Base-by-base conservation (phyloP, 768 basidiomycete genomes). In the Crucibulum laeve region DNA sequence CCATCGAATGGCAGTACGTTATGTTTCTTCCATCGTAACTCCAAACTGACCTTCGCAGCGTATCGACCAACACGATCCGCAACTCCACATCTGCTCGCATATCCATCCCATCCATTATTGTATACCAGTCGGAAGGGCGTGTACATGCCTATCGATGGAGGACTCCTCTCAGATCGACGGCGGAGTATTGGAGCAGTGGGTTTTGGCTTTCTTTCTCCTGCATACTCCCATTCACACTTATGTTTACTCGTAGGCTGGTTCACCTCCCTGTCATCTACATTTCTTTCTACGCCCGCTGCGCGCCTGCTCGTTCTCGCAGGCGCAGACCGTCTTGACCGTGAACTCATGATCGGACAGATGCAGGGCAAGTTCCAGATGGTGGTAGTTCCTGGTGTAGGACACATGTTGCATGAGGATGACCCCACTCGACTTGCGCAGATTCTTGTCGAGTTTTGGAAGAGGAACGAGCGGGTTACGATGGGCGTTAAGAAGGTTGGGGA, bases 291-390 rank as follows among this genome's bases (percentile, higher is more conserved):
- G 0, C 79, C 84, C 11, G 79, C 90, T 0, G 95, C 94, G 0
- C 82, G 94, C 22, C 65, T 99, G 21, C 78, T 99, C 18, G 78
- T 98, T 6, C 71, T 99, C 13, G 96, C 96, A 0, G 95, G 94
- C 0, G 83, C 93, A 14, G 96, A 99, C 53, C 74, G 93, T 14
- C 77, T 98, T 3, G 96, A 99, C 56, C 86, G 80, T 53, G 83
- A 91, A 52, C 74, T 99, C 36, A 96, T 95, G 86, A 92, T 98
- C 39, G 96, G 87, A 1, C 91, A 94, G 58, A 94, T 95, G 91
- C 91, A 85, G 60, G 90, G 85, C 55, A 97, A 96, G 61, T 99
- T 97, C 64, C 95, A 97, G 64, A 75, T 97, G 60, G 84, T 77
- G 18, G 91, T 99, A 26, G 76, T 95, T 47, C 77, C 81, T 6